These are phyloP conservation scores for Coniophora puteana DNA, from an alignment of 1,284 basidiomycete genomes.

Conservation along the genomic window DNA sequence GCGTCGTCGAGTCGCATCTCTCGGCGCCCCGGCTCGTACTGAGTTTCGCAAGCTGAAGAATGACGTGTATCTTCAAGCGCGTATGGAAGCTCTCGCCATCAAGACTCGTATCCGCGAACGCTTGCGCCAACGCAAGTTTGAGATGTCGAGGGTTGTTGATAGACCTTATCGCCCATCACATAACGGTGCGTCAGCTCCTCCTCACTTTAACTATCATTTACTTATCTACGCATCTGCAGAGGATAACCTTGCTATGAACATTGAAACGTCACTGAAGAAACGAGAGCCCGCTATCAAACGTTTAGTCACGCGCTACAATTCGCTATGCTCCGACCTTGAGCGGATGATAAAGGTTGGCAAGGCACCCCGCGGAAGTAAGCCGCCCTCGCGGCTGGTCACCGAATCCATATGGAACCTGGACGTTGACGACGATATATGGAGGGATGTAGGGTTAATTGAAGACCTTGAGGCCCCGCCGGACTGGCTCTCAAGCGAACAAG, in stretches of 20 bases:
- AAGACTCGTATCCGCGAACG: slow-evolving; percentile 7
- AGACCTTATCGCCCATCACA: slow-evolving; percentile 5
- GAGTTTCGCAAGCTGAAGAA: slow-evolving; percentile 3
- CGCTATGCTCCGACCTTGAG: slow-evolving; percentile 3
- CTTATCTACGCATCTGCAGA: slow-evolving; percentile 1
- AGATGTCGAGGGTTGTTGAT: slow-evolving; percentile 7
- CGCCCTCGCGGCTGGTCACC: slow-evolving; percentile 1
- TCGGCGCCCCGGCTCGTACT: slow-evolving; percentile 2
- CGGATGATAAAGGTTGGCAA: slow-evolving; percentile 1
- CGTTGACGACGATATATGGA: slow-evolving; percentile 10
- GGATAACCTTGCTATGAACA: not conserved
- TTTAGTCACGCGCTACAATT: slow-evolving; percentile 8
- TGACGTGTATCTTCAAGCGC: slow-evolving; percentile 1
- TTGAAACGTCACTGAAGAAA: not conserved
- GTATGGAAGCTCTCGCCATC: slow-evolving; percentile 10
- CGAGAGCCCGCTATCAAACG: slow-evolving; percentile 5
- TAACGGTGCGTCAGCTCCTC: slow-evolving; percentile 3
- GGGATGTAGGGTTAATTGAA: slow-evolving; percentile 8
- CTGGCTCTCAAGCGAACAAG: slow-evolving; percentile 7
- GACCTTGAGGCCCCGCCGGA: slow-evolving; percentile 1
- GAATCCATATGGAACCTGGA: slow-evolving; percentile 6
- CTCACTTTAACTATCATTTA: not conserved
- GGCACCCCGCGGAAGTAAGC: slow-evolving; percentile 3
- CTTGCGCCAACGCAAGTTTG: slow-evolving; percentile 7
- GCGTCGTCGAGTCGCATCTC: not conserved